Evolutionary conservation across 2,329 filamentous ascomycete species (phyloP), one percentile per base, ranked within the genome.

Genomic region (Sporothrix sp.): DNA sequence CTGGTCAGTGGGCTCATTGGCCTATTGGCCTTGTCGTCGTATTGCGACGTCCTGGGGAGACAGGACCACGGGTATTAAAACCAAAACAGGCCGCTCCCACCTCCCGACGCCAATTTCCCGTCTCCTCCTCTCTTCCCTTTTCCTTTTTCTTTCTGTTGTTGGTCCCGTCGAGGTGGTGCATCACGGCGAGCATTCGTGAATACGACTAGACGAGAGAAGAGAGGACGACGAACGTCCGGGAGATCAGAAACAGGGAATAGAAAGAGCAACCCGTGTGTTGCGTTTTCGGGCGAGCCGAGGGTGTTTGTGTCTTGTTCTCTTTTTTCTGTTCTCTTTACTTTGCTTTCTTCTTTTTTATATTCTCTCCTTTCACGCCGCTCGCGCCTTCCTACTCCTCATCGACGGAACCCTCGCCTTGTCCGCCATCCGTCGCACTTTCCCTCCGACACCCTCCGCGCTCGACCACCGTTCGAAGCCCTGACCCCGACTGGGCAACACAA

Each of bases 31-130:
- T 30, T 30, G 10, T 10, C 16, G 28, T 44, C 30, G 21, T 40
- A 14, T 10, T 14, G 14, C 25, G 10, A 28, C 6, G 10, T 5
- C 25, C 25, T 6, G 25, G 27, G 35, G 30, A 20, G 23, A 25
- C 21, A 30, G 20, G 30, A 37, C 44, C 37, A 18, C 42, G 46
- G 46, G 40, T 56, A 54, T 56, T 54, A 56, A 54, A 54, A 51
- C 52, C 21, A 54, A 54, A 49, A 48, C 52, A 27, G 45, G 27
- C 52, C 51, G 46, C 48, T 45, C 16, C 35, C 30, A 35, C 27
- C 11, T 25, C 35, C 32, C 43, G 35, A 37, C 50, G 37, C 52
- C 52, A 48, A 53, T 47, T 37, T 56, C 38, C 47, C 46, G n/a
- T 32, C 37, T 50, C 13, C 25, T 40, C 48, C 46, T 21, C 18